Evolutionary conservation across 2,329 filamentous ascomycete genomes (phyloP), one percentile per base, ranked within the genome.

Genomic region (Ambrosiella xylebori): DNA sequence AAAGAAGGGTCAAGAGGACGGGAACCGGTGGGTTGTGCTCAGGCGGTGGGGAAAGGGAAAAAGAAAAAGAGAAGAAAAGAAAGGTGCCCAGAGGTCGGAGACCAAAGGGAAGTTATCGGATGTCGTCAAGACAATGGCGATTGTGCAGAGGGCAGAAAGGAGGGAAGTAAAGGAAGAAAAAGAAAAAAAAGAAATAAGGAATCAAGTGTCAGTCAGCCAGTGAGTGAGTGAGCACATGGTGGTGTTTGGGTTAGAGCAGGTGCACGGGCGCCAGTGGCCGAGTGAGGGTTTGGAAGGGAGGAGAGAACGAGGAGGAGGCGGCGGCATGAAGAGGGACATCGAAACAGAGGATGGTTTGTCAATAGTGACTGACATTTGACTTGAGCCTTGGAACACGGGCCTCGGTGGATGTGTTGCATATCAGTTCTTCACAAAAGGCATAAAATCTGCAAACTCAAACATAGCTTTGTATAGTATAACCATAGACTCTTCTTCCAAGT

Each of bases 261-360:
- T 27, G 27, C 27, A 27, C 27, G 27, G 27, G 27, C 27, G 27
- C 5, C 27, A 19, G 35, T 19, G 47, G 47, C 47, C 9, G 27
- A 36, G 17, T 27, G 17, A 19, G 27, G 47, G 9, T 27, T 11
- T 7, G 13, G 55, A 57, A 12, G 19, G 56, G 36, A 52, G 17
- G 19, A 45, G 36, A 52, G 53, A 54, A 44, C 17, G 44, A 15
- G 35, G 41, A 40, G 17, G 57, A 56, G 47, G 49, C 53, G 51
- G 55, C 38, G 56, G 36, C 56, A 37, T 41, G 53, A 45, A 37
- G 57, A 50, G 54, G 39, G 49, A 49, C 41, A 11, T 41, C 17
- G 56, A 53, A 44, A 51, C 41, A 47, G 19, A 45, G n/a, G 37
- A 52, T 51, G 47, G 19, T 37, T 51, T 15, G 27, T 19, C 27